Evolutionary conservation across 23 red algal species (phyloP), one percentile per base, ranked within the genome.

Genomic region (Pyropia yezoensis): DNA sequence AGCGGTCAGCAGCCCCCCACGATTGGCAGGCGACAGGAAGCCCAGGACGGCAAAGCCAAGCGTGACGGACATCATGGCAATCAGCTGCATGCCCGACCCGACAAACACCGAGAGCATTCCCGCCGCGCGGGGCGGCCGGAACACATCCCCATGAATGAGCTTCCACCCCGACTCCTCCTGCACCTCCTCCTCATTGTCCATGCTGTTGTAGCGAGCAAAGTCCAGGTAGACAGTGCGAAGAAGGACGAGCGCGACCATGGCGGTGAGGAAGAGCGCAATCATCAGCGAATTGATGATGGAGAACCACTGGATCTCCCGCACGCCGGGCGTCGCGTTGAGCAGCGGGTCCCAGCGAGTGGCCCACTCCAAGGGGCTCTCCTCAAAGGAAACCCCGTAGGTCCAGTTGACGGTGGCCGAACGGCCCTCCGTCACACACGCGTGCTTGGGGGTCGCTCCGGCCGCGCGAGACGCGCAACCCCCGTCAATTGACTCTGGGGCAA

Each of bases 61-160:
- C 17, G 78, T 83, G 68, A 89, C 55, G 2, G 71, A 28, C 27
- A 69, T 73, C 82, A 86, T 85, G 14, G 27, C 59, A 23, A 96
- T 59, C 54, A 96, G 70, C 70, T 89, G 92, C 25, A 56, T 85
- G 26, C 85, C 92, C 19, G 80, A 85, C 15, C 92, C 84, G 20
- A 90, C 61, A 24, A 96, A 63, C 50, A 96, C 75, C 18, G 81
- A 77, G 47, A 90, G 68, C 14, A 90, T 21, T n/a, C 74, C 81
- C 57, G 69, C 59, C 49, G 74, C 27, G 20, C 52, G 39, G 32
- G 92, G 92, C 18, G 92, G 71, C 4, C 92, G 70, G 63, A 96
- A 96, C 51, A 96, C 92, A 59, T 96, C 92, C 7, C 85, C 92
- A 52, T 96, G 92, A 61, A 96, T 66, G n/a, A 96, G 87, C 74